phyloP scores from a whole-genome alignment of 352 stramenopile genomes.

The Poterioochromonas sp. region DNA sequence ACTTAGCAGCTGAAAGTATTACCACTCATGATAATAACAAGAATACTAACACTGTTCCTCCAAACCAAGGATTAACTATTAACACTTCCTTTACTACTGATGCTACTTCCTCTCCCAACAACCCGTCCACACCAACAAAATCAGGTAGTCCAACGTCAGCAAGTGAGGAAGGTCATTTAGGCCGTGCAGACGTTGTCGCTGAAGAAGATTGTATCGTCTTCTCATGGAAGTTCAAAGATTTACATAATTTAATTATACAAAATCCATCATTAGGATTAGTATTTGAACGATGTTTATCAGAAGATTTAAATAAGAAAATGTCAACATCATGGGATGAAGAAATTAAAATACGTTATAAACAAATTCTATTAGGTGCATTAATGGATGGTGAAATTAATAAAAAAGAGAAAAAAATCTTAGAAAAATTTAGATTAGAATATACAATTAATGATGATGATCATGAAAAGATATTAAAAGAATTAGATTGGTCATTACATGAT shows the following conservation, averaged over 20 bases:
- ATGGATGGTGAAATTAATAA: neutral
- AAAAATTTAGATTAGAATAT: too few species aligned
- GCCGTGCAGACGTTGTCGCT: neutral
- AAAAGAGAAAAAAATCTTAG: neutral
- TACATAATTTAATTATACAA: neutral
- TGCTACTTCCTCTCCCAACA: neutral
- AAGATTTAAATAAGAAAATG: constrained; percentile 20
- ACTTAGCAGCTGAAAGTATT: too few species aligned
- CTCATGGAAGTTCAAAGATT: neutral
- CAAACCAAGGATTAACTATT: neutral
- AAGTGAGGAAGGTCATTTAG: neutral
- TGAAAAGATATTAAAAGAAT: neutral
- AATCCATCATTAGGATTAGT: neutral
- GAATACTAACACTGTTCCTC: neutral
- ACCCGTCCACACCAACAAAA: neutral
- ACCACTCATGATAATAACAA: neutral
- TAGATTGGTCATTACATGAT: neutral
- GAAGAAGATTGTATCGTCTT: neutral
- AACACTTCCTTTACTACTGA: neutral
- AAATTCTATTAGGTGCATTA: neutral
- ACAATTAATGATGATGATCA: neutral
- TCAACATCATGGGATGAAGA: neutral
- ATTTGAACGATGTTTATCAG: constrained; percentile 9
- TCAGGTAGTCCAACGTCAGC: neutral
- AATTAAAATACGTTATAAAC: neutral